Evolutionary conservation across 2,329 filamentous ascomycete species (phyloP), one percentile per base, ranked within the genome.

Genomic region (Fusarium buharicum): DNA sequence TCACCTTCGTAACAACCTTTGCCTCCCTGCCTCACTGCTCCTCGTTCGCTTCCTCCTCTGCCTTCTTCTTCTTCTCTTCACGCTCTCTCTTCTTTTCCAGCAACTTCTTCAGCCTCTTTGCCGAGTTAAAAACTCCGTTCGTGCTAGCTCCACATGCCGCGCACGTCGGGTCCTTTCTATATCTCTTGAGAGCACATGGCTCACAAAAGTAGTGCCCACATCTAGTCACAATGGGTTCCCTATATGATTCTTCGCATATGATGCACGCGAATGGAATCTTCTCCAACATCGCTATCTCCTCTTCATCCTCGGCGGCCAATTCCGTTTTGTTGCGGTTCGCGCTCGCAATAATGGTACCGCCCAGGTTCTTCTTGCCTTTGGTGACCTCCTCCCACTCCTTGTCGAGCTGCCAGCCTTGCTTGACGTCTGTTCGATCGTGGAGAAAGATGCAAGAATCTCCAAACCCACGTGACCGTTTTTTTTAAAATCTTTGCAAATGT

Each of bases 141-240:
- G 93, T 98, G 6, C 92, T 91, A 1, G 88, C 82, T 1, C 92
- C 91, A 74, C 95, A 98, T 4, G 90, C 90, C 3, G 91, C 92
- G 75, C 95, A 98, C 3, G 86, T 87, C 4, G 93, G 93, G 69
- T 93, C 92, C 73, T 92, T 95, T 62, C 90, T 84, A 74, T 97
- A 98, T 64, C 93, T 80, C 73, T 91, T 87, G 68, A 98, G 79
- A 22, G 95, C 95, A 75, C 95, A 99, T 1, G 84, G 82, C 75
- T 97, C 91, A 74, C 95, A 99, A 73, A 98, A 98, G 75, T 98
- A 98, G 75, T 99, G 95, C 0, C 92, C 91, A 67, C 95, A 99
- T 65, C 92, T 90, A 12, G 95, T 98, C 20, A 94, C 80, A 12
- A 98, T 85, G 0, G 95, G 94, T 54, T 86, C 83, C 69, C 87